Percentiles rank a stretch among this genome's conserved stretches.
phyloP scores from a whole-genome alignment of 257 asterid species.

The Nicotiana tabacum region DNA sequence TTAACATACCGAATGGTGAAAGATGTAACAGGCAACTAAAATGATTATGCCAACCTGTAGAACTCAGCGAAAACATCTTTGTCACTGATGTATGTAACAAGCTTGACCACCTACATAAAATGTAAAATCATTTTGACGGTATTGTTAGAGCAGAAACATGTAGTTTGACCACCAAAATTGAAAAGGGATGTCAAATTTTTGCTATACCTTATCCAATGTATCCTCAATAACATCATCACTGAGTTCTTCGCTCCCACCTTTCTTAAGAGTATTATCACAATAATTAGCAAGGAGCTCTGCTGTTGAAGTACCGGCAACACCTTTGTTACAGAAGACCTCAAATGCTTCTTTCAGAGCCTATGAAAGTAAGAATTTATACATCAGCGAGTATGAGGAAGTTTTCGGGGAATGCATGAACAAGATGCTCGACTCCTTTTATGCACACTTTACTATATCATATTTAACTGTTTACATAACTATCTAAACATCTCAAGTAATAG shows the following conservation, averaged over 20 bases:
- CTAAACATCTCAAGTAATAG: not conserved
- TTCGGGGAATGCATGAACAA: not conserved
- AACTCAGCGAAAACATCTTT: constrained; percentile 55
- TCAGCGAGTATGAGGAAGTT: not conserved
- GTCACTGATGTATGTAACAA: constrained; percentile 43
- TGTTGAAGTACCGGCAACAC: constrained; percentile 33
- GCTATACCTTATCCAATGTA: constrained; percentile 40
- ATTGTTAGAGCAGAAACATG: not conserved
- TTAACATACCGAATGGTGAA: not conserved
- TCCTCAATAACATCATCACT: constrained; percentile 48
- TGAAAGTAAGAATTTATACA: not conserved
- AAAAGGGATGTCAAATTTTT: not conserved
- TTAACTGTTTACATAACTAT: not conserved
- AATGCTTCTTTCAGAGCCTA: constrained; percentile 56
- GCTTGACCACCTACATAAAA: constrained; percentile 35
- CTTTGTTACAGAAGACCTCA: constrained; percentile 45
- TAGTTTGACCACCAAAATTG: not conserved
- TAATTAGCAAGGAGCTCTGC: constrained; percentile 44
- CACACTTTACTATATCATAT: not conserved
- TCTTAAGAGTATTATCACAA: constrained; percentile 46
- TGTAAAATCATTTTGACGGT: not conserved
- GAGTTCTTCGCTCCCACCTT: constrained; percentile 43
- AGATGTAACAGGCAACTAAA: not conserved
- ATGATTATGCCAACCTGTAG: constrained; percentile 26
- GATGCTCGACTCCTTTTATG: not conserved